A percentile compares a stretch with the other conserved stretches of the same genome.
Evolutionary conservation across 257 asterid species (phyloP).

Genomic region (Cinchona pubescens): DNA sequence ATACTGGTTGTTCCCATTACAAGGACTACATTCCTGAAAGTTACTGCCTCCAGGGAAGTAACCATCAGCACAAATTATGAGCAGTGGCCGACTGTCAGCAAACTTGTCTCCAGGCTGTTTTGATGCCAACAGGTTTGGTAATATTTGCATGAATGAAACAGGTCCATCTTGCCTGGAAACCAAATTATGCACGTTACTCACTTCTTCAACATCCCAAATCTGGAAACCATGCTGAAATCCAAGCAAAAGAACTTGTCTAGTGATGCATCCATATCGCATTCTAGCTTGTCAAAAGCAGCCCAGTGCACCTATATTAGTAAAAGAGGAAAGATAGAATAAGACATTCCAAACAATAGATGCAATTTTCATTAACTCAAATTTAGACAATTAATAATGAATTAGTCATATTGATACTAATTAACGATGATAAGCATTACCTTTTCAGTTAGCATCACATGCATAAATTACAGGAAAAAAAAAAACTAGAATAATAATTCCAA

Average conservation of each 20-base stretch:
- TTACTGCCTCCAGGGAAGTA: slow-evolving; percentile 60
- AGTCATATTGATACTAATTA: neutral
- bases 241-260: slow-evolving; percentile 52
- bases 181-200: slow-evolving; percentile 67
- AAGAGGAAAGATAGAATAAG: slow-evolving; percentile 13
- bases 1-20: slow-evolving; percentile 46
- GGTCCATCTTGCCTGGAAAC: slow-evolving; percentile 90
- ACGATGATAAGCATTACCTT: neutral
- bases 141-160: slow-evolving; percentile 72
- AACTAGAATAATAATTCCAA: neutral
- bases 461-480: neutral
- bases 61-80: slow-evolving; percentile 75
- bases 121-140: slow-evolving; percentile 58
- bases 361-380: neutral
- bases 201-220: slow-evolving; percentile 93
- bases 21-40: slow-evolving; percentile 38
- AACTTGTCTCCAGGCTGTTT: slow-evolving; percentile 54
- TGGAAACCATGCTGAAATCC: slow-evolving; percentile 77
- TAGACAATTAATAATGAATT: neutral
- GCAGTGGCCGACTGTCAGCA: slow-evolving; percentile 66
- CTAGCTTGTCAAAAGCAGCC: slow-evolving; percentile 67
- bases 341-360: neutral
- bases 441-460: neutral
- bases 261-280: slow-evolving; percentile 36
- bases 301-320: slow-evolving; percentile 60